Evolutionary conservation across 83 land plant genomes (phyloP), one percentile per base, ranked within the genome.

Genomic region (Thuja plicata): DNA sequence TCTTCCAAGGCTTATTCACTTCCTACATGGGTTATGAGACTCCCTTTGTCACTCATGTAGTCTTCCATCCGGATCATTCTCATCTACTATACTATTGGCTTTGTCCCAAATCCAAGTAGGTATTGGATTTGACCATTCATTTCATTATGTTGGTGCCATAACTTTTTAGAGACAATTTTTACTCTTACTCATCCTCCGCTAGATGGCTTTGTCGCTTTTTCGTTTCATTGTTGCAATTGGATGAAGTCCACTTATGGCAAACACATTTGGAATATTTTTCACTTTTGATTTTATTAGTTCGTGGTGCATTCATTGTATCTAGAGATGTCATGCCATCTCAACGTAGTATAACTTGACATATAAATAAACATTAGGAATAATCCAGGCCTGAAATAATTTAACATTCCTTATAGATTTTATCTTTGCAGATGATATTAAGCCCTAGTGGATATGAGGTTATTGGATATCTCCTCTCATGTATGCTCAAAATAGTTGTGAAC

Each of bases 241-340:
- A 54, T 88, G 97, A 80, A 90, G 89, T 27, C 71, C 66, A 82
- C 87, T 93, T 85, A 73, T 94, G 48, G 92, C 97, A 40, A 93
- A 89, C 84, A 91, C 94, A 32, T 90, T 93, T 60, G 95, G 96
- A 57, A 88, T 91, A 32, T 91, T 93, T 93, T 87, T 71, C 92
- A 17, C 82, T 95, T 86, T 40, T 92, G 48, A 15, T 92, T 27
- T 78, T 95, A 30, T 91, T 95, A 86, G 88, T 90, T 27, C 89
- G 93, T 37, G 97, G 97, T 43, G 97, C 95, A 27, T 95, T 95
- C 85, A 86, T 95, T 35, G 57, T 95, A 55, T 73, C 93, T 13
- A 92, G 89, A 92, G 88, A 95, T 95, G 50, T 13, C 5, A 43
- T n/a, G 8, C 54, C 54, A 3, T 24, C 11, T 82, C 34, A 82